phyloP scores from a whole-genome alignment of 2,329 filamentous ascomycete genomes.

The Arthrobotrys iridis region DNA sequence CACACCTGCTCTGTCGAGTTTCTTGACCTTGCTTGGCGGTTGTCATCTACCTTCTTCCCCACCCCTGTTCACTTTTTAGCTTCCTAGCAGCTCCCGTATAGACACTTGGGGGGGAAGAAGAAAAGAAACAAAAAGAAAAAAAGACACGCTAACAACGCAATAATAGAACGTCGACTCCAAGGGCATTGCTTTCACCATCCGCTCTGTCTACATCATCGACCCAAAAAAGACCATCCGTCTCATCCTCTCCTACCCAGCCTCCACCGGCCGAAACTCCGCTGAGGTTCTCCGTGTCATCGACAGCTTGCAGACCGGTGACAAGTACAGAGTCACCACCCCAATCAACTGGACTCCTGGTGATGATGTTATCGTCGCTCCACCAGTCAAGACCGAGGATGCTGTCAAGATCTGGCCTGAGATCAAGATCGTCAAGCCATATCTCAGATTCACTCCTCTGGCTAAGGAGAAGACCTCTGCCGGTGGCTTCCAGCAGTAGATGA shows the following conservation, averaged over 20 bases:
- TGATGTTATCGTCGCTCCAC: conserved; percentile 71
- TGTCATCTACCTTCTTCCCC: conserved; percentile 14
- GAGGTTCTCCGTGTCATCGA: conserved; percentile 71
- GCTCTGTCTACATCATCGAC: conserved; percentile 73
- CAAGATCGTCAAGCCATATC: conserved; percentile 72
- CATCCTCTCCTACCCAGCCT: conserved; percentile 72
- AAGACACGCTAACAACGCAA: conserved; percentile 44
- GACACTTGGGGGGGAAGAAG: not conserved
- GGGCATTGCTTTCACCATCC: conserved; percentile 71
- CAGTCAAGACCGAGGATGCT: conserved; percentile 69
- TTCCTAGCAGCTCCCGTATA: conserved; percentile 3
- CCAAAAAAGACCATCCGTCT: conserved; percentile 72
- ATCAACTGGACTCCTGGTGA: conserved; percentile 65
- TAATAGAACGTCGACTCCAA: conserved; percentile 62
- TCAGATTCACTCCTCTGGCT: conserved; percentile 69
- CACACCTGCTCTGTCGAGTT: conserved; percentile 40
- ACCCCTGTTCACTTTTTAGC: conserved; percentile 2
- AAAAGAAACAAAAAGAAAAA: not conserved
- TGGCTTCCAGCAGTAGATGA: not conserved
- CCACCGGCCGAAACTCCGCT: conserved; percentile 69
- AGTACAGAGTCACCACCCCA: conserved; percentile 69
- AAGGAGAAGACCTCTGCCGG: conserved; percentile 68
- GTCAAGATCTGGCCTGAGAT: conserved; percentile 71
- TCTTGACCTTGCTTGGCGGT: conserved; percentile 10
- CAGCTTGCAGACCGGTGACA: conserved; percentile 70